Evolutionary conservation across 2,329 filamentous ascomycete species (phyloP).

Genomic region (Arthrobotrys conoides): DNA sequence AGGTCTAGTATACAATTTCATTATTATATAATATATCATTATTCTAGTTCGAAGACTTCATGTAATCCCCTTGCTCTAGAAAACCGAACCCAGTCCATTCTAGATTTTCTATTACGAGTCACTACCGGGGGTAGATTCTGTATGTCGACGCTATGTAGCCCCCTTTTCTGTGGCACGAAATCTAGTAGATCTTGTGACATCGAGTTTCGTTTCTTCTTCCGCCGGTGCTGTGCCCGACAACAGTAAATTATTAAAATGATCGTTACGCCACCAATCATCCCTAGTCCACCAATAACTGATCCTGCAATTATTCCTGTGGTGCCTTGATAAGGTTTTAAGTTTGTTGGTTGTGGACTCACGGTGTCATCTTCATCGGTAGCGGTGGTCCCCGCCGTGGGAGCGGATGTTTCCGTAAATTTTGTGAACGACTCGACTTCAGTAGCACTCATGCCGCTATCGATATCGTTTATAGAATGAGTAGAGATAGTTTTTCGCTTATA

Average conservation of each 20-base stretch:
- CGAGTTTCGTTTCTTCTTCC: slow-evolving; percentile 19
- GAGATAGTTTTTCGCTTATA: not conserved
- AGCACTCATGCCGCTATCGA: not conserved
- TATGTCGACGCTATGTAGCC: not conserved
- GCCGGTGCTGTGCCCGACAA: not conserved
- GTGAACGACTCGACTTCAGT: not conserved
- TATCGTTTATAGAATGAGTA: not conserved
- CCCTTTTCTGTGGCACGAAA: slow-evolving; percentile 11
- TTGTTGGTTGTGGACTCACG: not conserved
- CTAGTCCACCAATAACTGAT: slow-evolving; percentile 29
- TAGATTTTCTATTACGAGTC: slow-evolving; percentile 28
- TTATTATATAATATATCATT: not conserved
- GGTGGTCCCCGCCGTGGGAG: not conserved
- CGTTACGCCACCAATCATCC: slow-evolving; percentile 11
- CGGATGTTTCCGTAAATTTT: not conserved
- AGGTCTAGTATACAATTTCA: not conserved
- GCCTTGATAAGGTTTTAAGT: slow-evolving; percentile 24
- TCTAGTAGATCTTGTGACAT: slow-evolving; percentile 11
- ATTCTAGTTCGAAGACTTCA: slow-evolving; percentile 52
- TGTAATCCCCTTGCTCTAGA: slow-evolving; percentile 33
- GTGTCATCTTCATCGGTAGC: not conserved
- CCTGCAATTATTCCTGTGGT: slow-evolving; percentile 40
- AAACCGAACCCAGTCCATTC: slow-evolving; percentile 55
- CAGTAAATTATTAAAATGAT: slow-evolving; percentile 23
- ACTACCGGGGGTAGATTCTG: not conserved